These are phyloP conservation scores for Ambrosia hybrid DNA, from an alignment of 140 eudicot genomes.

Conservation along the genomic window DNA sequence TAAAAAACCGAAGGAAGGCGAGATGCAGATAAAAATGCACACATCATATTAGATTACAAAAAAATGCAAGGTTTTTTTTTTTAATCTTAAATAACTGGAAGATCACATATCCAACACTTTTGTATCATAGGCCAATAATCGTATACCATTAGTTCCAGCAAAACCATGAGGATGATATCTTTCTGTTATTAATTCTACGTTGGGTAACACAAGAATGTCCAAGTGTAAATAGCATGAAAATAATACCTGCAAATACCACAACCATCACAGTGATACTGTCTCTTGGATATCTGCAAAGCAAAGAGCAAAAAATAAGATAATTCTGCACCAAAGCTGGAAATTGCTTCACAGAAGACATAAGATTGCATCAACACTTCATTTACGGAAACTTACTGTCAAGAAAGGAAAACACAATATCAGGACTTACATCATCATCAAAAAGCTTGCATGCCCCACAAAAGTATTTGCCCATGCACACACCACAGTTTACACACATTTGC, in stretches of 20 bases:
- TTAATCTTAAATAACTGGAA: not conserved
- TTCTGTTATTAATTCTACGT: too few relatives aligned
- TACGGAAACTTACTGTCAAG: too few relatives aligned
- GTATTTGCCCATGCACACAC: conserved; percentile 89
- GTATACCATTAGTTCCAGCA: too few relatives aligned
- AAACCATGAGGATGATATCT: too few relatives aligned
- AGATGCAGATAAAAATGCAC: not conserved
- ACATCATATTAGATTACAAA: not conserved
- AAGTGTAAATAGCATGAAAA: not conserved
- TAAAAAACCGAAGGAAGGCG: not conserved
- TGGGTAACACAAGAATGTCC: conserved; percentile 1
- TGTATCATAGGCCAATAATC: too few relatives aligned
- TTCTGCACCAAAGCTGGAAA: not conserved
- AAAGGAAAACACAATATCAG: too few relatives aligned
- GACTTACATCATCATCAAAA: conserved; percentile 31
- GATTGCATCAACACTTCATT: too few relatives aligned
- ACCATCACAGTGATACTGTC: conserved; percentile 71
- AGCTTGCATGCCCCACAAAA: conserved; percentile 73
- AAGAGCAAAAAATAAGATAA: conserved; percentile 13
- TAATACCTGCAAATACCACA: not conserved
- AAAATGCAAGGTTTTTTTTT: not conserved
- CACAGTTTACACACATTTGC: conserved; percentile 78
- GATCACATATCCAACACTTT: not conserved
- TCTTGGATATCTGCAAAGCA: conserved; percentile 73
- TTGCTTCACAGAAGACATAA: not conserved